phyloP scores from a whole-genome alignment of 192 early-diverging fungal genomes.

The Neocallimastix lanati region DNA sequence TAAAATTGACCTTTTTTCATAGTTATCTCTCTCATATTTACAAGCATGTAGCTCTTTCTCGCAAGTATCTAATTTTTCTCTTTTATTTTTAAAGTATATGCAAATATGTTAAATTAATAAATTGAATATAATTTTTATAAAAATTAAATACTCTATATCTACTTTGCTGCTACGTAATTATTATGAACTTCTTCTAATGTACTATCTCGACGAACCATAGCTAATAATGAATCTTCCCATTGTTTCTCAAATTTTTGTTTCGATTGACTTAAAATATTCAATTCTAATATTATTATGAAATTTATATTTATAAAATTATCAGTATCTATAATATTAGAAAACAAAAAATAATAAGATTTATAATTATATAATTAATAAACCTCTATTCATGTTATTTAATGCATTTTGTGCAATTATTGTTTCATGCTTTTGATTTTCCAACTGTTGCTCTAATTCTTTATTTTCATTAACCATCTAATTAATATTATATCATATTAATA shows the following conservation, averaged over 20 bases:
- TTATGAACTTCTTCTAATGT: conserved; percentile 1
- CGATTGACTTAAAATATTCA: neutral
- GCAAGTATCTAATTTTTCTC: neutral
- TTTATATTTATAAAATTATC: no score
- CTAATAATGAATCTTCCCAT: conserved; percentile 1
- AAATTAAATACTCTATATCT: neutral
- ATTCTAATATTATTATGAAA: no score
- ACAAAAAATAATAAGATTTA: neutral
- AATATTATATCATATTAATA: neutral
- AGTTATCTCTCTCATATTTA: neutral
- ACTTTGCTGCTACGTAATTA: neutral
- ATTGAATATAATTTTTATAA: no score
- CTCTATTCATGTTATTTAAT: conserved; percentile 1
- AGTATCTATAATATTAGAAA: no score
- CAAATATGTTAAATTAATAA: no score
- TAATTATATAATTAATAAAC: neutral
- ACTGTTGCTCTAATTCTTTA: neutral
- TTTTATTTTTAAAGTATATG: no score
- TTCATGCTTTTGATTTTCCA: conserved; percentile 2
- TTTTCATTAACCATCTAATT: neutral
- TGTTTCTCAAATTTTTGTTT: neutral
- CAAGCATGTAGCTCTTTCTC: neutral
- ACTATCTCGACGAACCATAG: neutral
- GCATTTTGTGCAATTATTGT: conserved; percentile 1
- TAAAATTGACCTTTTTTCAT: neutral